These are phyloP conservation scores for Fusarium drepaniforme DNA, from an alignment of 2,329 filamentous ascomycete species.

Conservation along the genomic window DNA sequence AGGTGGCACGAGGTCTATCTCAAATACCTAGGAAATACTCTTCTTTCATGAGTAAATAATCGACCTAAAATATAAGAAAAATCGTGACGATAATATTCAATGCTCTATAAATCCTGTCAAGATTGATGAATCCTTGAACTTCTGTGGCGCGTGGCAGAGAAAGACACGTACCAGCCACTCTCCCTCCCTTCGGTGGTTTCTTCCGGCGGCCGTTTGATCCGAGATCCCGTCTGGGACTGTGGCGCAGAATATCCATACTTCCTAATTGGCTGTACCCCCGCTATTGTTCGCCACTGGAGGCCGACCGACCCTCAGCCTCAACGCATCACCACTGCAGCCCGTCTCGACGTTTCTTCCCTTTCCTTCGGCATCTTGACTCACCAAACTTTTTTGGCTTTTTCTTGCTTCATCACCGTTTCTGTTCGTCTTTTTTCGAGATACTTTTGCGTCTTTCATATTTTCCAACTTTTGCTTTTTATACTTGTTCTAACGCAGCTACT, in stretches of 20 bases:
- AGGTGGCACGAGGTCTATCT: neutral
- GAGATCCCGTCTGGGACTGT: neutral
- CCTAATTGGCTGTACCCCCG: conserved; percentile 16
- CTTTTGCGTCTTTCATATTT: neutral
- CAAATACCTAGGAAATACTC: too few species aligned
- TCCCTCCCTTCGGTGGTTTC: neutral
- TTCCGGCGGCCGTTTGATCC: neutral
- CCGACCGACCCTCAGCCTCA: conserved; percentile 10
- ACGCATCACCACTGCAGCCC: conserved; percentile 14
- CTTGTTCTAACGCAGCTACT: neutral
- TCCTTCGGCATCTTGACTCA: conserved; percentile 28
- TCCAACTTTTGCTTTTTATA: neutral
- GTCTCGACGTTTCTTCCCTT: neutral
- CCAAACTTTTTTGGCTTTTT: conserved; percentile 1
- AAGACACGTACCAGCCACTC: neutral
- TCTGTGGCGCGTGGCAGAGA: neutral
- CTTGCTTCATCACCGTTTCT: neutral
- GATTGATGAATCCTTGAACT: neutral
- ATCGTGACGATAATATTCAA: too few species aligned
- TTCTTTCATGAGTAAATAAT: too few species aligned
- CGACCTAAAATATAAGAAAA: too few species aligned
- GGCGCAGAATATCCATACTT: neutral
- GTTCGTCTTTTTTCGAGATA: neutral
- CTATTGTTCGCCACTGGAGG: conserved; percentile 26
- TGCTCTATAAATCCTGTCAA: too few species aligned